phyloP scores from a whole-genome alignment of 2,329 filamentous ascomycete genomes.

The Ophiocordyceps camponoti-leonardi region DNA sequence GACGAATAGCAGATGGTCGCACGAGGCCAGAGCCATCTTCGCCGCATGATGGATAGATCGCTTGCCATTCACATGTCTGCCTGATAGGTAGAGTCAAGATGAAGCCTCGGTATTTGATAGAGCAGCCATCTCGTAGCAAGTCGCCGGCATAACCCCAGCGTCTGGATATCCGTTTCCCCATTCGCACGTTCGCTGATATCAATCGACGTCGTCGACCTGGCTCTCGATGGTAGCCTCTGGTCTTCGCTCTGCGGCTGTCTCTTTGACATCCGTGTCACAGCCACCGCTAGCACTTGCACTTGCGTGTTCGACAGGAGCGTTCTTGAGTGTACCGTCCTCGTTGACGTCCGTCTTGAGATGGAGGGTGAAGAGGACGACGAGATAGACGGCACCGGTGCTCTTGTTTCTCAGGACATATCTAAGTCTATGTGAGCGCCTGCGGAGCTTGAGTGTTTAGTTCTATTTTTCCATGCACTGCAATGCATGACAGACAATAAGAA shows the following conservation, averaged over 20 bases:
- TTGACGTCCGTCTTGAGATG: conserved; percentile 50
- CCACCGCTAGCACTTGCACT: conserved; percentile 7
- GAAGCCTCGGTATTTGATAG: neutral
- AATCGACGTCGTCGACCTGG: neutral
- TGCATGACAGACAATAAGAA: conserved; percentile 1
- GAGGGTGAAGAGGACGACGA: conserved; percentile 68
- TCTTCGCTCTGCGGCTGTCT: neutral
- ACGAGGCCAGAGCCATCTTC: too few species aligned
- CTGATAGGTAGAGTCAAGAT: neutral
- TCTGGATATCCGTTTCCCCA: neutral
- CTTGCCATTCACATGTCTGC: neutral
- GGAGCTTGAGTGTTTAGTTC: conserved; percentile 2
- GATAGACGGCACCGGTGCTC: conserved; percentile 53
- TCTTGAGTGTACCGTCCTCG: conserved; percentile 37
- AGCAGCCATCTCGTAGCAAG: neutral
- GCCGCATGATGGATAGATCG: too few species aligned
- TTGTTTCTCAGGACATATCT: conserved; percentile 86
- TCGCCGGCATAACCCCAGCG: neutral
- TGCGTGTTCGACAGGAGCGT: conserved; percentile 14
- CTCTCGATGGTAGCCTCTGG: neutral
- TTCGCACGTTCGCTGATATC: neutral
- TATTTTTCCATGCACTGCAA: neutral
- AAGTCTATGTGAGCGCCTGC: conserved; percentile 60
- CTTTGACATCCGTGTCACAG: neutral
- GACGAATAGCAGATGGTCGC: too few species aligned